phyloP scores from a whole-genome alignment of 352 stramenopile species.

The Pythium utonaiense region DNA sequence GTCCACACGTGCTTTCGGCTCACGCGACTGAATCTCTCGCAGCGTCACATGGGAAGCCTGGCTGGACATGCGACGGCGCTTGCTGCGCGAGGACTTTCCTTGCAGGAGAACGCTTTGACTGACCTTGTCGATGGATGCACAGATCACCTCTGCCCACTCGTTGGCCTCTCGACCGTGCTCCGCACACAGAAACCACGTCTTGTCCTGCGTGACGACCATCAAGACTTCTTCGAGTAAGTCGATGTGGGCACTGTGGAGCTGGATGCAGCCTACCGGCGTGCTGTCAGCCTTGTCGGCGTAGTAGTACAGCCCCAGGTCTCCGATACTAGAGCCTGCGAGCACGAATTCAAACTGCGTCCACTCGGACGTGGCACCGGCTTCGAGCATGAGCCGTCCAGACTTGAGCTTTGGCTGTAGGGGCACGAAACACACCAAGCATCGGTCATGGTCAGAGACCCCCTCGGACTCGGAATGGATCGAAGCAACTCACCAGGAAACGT shows the following conservation, averaged over 20 bases:
- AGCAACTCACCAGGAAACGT: conserved; percentile 38
- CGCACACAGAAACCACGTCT: conserved; percentile 80
- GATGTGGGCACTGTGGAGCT: conserved; percentile 59
- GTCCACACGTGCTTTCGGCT: conserved; percentile 42
- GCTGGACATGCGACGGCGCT: conserved; percentile 38
- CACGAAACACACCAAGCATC: neutral
- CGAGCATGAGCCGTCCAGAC: conserved; percentile 46
- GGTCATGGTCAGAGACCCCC: conserved; percentile 5
- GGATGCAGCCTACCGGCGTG: conserved; percentile 45
- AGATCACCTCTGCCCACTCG: conserved; percentile 66
- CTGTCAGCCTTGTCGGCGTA: conserved; percentile 40
- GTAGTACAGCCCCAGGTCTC: conserved; percentile 69
- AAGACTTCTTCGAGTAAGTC: conserved; percentile 74
- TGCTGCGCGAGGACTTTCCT: conserved; percentile 6
- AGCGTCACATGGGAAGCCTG: conserved; percentile 41
- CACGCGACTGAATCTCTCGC: conserved; percentile 60
- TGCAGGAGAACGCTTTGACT: conserved; percentile 22
- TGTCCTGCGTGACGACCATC: conserved; percentile 71
- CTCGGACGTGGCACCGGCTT: conserved; percentile 43
- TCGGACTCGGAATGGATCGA: too few relatives aligned
- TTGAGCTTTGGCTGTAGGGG: conserved; percentile 56
- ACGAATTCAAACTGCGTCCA: conserved; percentile 67
- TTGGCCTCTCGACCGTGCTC: conserved; percentile 47
- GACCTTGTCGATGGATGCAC: conserved; percentile 48
- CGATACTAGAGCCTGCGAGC: conserved; percentile 46